phyloP scores from a whole-genome alignment of 176 grass and related monocot genomes.

The Carex littledalei region DNA sequence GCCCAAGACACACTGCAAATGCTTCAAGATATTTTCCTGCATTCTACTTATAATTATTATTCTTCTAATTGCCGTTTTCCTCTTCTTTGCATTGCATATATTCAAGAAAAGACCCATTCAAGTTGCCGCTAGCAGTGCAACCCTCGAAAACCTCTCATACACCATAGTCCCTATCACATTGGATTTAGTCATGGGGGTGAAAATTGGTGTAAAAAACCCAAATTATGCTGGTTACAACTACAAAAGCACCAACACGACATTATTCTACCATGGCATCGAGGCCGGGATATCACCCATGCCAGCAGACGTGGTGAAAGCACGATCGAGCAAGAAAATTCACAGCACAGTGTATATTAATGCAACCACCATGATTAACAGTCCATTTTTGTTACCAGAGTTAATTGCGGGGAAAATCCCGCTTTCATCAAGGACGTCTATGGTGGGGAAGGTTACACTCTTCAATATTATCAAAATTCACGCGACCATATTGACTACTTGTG shows the following conservation, averaged over 20 bases:
- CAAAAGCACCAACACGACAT: constrained; percentile 6
- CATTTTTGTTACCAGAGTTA: not conserved
- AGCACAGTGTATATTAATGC: not conserved
- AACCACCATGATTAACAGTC: not conserved
- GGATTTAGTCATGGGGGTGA: constrained; percentile 22
- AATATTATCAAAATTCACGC: not conserved
- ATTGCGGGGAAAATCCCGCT: not conserved
- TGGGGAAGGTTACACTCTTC: constrained; percentile 7
- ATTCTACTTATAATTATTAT: constrained; percentile 18
- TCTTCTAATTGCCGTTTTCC: constrained; percentile 26
- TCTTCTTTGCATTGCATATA: constrained; percentile 39
- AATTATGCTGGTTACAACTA: constrained; percentile 52
- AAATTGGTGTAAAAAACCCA: constrained; percentile 54
- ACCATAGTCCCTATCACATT: constrained; percentile 22
- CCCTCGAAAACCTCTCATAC: constrained; percentile 20
- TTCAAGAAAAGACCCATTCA: constrained; percentile 45
- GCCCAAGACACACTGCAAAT: constrained; percentile 7
- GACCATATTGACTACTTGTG: not conserved
- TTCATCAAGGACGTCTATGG: not conserved
- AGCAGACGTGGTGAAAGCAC: constrained; percentile 24
- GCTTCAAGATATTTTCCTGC: constrained; percentile 15
- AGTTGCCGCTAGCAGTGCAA: constrained; percentile 29
- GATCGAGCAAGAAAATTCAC: constrained; percentile 4
- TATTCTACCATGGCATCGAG: constrained; percentile 56
- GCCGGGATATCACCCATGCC: constrained; percentile 38